Base-by-base conservation (phyloP, 176 grass and related monocot species). In the Musa schizocarpa region DNA sequence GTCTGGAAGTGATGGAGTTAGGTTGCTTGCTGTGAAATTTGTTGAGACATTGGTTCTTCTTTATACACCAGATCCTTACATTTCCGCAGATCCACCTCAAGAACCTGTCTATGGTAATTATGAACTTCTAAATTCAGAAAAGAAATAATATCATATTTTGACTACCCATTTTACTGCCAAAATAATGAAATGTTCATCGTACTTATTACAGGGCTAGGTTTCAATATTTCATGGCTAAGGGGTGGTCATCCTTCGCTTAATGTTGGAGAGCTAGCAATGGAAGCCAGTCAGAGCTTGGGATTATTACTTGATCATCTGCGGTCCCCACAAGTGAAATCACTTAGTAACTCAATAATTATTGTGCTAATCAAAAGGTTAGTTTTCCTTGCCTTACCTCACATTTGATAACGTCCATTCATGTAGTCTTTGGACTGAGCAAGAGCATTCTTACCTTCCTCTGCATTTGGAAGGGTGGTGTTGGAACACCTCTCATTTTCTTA, bases 261-360 rank as follows among this genome's bases (percentile, higher is more conserved):
- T 80, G 65, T 93, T 69, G 78, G 90, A 77, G 94, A 97, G 72
- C 76, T 97, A 78, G 84, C 94, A 53, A 87, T 88, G 83, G 90
- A 97, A 84, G 94, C 94, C 59, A 93, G 86, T 81, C 94, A 97
- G 77, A 93, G 77, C 81, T 87, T 97, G 16, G 90, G 94, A 81
- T 81, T 88, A 75, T 87, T 93, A 72, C 88, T 97, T 65, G 94
- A 97, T 66, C 90, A 97, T 63, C 90, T 97, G 62, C 90, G 89
- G 71, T 80, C 79, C 77, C 94, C 84, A 79, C 89, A 91, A 91
- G 80, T 93, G 77, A 93, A 88, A 83, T 87, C 75, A 72, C 90
- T 97, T 78, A 90, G 83, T 58, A 97, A 82, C 84, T 97, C 90
- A 54, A 97, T 93, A 80, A 85, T 81, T 58, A 87, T 93, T 73